Evolutionary conservation across 2,329 filamentous ascomycete species (phyloP), one percentile per base, ranked within the genome.

Genomic region (Fonsecaea erecta): DNA sequence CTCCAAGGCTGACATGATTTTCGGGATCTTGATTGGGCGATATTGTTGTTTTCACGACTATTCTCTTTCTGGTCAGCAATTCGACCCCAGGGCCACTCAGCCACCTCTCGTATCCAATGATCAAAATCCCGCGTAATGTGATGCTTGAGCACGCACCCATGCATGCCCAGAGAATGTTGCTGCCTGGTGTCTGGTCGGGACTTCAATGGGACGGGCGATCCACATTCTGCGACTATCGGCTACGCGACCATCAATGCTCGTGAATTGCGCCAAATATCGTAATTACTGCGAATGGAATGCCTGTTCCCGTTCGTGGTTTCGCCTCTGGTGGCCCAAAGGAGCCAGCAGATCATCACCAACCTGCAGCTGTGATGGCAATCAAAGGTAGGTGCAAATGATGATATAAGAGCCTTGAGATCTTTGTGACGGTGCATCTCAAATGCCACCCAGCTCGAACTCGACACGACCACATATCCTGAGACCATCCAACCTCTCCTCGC

Each of bases 371-470:
- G 32, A 24, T 37, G 28, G 14, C 18, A 9, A 18, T 24, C 32
- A 18, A 14, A 35, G 30, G 57, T 37, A 51, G 21, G 18, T 18
- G 43, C 12, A 14, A 3, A n/a, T n/a, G 14, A 60, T n/a, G 57
- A 8, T 60, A 60, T 60, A 60, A 52, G 57, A 58, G 30, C 9
- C 21, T 40, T 43, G 40, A 30, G 21, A 21, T 51, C 26, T 30
- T 58, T 8, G 3, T 7, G 7, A 3, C 43, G 21, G 26, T 9
- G 1, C 16, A 21, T 16, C 14, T 30, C 12, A 11, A 43, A 48
- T 14, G 14, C n/a, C 8, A 24, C 8, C 18, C 37, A 58, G 30
- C 24, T 30, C 16, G 18, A 21, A 7, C 40, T 58, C 12, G n/a
- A 51, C 55, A 51, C n/a, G 12, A 40, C 3, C 18, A 18, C 8